phyloP scores from a whole-genome alignment of 352 stramenopile genomes.

The Pythium folliculosum region DNA sequence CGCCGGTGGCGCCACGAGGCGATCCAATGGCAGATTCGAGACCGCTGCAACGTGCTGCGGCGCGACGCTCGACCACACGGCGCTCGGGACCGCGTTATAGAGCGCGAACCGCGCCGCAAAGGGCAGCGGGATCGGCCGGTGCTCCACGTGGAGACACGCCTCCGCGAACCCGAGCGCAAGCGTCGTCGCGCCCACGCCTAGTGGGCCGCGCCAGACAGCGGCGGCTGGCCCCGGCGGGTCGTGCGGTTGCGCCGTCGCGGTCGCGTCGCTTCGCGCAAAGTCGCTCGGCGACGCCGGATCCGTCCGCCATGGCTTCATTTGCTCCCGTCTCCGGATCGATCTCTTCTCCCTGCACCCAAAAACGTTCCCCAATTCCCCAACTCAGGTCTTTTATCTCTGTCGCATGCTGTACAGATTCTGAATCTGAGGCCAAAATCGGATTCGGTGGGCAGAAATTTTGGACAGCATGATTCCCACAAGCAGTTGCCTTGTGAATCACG shows the following conservation, averaged over 20 bases:
- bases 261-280: conserved; percentile 16
- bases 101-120: conserved; percentile 62
- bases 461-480: neutral
- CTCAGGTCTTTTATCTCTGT: conserved; percentile 9
- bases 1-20: conserved; percentile 32
- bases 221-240: neutral
- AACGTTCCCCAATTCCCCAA: neutral
- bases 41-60: conserved; percentile 47
- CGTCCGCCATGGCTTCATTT: conserved; percentile 24
- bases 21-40: conserved; percentile 32
- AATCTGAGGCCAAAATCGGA: neutral
- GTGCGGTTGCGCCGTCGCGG: neutral
- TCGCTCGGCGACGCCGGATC: conserved; percentile 21
- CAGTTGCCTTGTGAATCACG: neutral
- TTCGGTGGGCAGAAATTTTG: neutral
- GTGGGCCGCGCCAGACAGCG: neutral
- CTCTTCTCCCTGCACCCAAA: neutral
- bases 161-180: conserved; percentile 64
- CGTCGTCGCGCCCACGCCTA: conserved; percentile 26
- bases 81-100: conserved; percentile 62
- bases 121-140: conserved; percentile 62
- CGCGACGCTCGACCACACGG: conserved; percentile 57
- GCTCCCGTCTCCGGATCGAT: neutral
- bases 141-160: conserved; percentile 56
- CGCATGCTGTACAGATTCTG: neutral